These are phyloP conservation scores for Smallanthus sonchifolius DNA, from an alignment of 129 eudicot genomes.

Conservation along the genomic window DNA sequence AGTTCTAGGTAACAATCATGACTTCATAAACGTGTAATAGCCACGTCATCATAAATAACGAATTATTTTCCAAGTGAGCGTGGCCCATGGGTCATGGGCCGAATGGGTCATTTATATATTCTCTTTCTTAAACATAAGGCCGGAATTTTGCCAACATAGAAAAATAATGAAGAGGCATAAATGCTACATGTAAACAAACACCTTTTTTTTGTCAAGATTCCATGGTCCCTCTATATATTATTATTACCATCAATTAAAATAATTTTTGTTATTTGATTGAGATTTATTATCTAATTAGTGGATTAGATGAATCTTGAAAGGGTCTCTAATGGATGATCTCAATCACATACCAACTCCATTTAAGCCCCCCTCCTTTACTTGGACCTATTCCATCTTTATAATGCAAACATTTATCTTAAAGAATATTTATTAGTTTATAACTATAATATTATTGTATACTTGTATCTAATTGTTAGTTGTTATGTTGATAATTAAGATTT, in stretches of 20 bases:
- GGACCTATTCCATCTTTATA: conserved; percentile 18
- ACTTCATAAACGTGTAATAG: background rate
- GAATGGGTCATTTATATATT: background rate
- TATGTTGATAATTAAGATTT: background rate
- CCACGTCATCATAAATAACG: conserved; percentile 21
- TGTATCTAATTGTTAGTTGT: too few relatives aligned
- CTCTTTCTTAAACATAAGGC: conserved; percentile 19
- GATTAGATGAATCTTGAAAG: conserved; percentile 27
- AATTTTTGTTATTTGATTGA: background rate
- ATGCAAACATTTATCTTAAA: background rate
- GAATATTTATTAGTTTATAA: background rate
- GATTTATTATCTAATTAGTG: conserved; percentile 19
- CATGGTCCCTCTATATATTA: conserved; percentile 12
- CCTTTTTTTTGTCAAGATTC: conserved; percentile 18
- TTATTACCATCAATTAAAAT: background rate
- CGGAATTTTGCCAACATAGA: conserved; percentile 11
- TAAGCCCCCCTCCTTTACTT: background rate
- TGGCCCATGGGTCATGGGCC: conserved; percentile 10
- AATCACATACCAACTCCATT: conserved; percentile 30
- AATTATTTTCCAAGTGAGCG: background rate
- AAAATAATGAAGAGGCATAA: background rate
- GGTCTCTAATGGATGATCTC: conserved; percentile 28
- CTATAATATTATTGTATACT: background rate
- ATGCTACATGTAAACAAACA: conserved; percentile 22
- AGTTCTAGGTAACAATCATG: background rate